These are phyloP conservation scores for Penicillium psychrofluorescens DNA, from an alignment of 495 filamentous ascomycete species.

Conservation along the genomic window DNA sequence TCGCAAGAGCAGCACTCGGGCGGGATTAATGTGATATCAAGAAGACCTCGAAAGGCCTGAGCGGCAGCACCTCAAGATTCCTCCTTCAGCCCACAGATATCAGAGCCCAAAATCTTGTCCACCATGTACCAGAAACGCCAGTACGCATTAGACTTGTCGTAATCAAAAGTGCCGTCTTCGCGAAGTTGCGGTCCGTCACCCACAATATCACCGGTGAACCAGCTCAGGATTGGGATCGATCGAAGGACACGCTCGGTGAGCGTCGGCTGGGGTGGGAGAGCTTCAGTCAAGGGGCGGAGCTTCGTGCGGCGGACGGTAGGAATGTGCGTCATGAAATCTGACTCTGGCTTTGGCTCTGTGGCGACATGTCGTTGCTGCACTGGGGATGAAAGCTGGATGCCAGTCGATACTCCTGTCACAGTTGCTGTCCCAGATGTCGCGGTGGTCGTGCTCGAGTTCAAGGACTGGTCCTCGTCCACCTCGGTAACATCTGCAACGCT, in stretches of 20 bases:
- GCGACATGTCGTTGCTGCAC: conserved; percentile 24
- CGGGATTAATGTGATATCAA: too few species aligned
- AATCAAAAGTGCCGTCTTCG: conserved; percentile 78
- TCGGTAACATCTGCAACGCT: conserved; percentile 16
- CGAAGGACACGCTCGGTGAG: conserved; percentile 52
- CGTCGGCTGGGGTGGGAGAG: conserved; percentile 56
- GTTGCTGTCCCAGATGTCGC: conserved; percentile 55
- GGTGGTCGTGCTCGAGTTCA: conserved; percentile 25
- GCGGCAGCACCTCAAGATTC: conserved; percentile 23
- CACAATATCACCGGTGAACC: conserved; percentile 73
- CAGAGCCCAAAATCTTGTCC: conserved; percentile 37
- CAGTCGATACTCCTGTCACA: conserved; percentile 43
- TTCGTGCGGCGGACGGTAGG: conserved; percentile 46
- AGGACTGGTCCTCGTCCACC: conserved; percentile 21
- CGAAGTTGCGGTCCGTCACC: conserved; percentile 67
- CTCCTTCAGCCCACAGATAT: conserved; percentile 46
- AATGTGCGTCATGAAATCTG: conserved; percentile 45
- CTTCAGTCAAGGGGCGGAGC: conserved; percentile 45
- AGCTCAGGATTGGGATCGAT: conserved; percentile 56
- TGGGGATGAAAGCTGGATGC: conserved; percentile 29
- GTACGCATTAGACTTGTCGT: conserved; percentile 64
- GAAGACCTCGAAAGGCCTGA: too few species aligned
- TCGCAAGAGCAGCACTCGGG: too few species aligned
- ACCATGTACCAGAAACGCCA: conserved; percentile 57
- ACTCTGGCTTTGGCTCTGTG: conserved; percentile 27